Conservation (phyloP, 2,329 filamentous ascomycete species). For the Calonectria fujianensis region DNA sequence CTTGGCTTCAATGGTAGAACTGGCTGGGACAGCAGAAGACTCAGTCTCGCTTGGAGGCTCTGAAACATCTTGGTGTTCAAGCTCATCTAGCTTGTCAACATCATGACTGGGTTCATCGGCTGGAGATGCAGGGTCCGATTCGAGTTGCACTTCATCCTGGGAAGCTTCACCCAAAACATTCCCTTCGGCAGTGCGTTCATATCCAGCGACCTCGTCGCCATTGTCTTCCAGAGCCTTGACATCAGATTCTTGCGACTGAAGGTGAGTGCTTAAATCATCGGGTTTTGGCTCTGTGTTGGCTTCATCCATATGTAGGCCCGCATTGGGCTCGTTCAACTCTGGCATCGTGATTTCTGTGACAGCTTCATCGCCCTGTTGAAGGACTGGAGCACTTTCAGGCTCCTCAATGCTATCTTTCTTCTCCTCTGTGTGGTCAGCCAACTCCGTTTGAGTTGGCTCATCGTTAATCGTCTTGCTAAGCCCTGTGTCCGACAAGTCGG, state of each 20-base stretch:
- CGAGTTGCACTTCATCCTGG: slow-evolving; percentile 10
- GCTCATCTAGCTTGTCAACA: neutral
- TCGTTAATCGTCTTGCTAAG: slow-evolving; percentile 47
- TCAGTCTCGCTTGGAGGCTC: neutral
- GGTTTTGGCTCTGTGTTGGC: slow-evolving; percentile 26
- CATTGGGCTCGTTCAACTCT: slow-evolving; percentile 43
- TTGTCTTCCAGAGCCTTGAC: slow-evolving; percentile 38
- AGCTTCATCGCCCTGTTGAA: slow-evolving; percentile 38
- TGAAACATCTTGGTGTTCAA: neutral
- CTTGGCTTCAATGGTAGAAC: slow-evolving; percentile 15
- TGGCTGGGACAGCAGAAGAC: neutral
- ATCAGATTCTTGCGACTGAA: slow-evolving; percentile 37
- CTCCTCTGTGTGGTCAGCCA: slow-evolving; percentile 40
- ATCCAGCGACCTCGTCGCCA: neutral
- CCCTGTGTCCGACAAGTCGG: slow-evolving; percentile 51
- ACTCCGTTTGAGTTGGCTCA: slow-evolving; percentile 36
- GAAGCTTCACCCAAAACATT: slow-evolving; percentile 10
- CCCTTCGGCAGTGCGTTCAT: slow-evolving; percentile 26
- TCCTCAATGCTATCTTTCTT: slow-evolving; percentile 23
- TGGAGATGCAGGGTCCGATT: neutral
- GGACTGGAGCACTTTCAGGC: slow-evolving; percentile 11
- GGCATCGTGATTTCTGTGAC: slow-evolving; percentile 51
- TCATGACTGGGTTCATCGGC: neutral
- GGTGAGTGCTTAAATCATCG: slow-evolving; percentile 15
- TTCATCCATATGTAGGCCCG: slow-evolving; percentile 39